Evolutionary conservation across 2,329 filamentous ascomycete species (phyloP).

Genomic region (Ilyonectria sp.): DNA sequence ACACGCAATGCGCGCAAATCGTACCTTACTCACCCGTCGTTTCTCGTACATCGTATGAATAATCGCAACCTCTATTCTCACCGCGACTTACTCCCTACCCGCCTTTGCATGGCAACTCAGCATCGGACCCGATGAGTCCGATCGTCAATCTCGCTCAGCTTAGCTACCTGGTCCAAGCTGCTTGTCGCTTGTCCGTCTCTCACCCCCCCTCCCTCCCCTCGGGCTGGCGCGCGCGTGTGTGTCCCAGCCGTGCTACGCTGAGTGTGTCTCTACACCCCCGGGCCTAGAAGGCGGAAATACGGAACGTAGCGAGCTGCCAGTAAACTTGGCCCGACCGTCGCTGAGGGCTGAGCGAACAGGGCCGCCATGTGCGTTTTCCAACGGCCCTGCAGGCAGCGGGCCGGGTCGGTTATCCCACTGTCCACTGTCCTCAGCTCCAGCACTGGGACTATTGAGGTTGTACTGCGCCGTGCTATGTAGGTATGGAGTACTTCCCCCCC

Average conservation of each 20-base stretch:
- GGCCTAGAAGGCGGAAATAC: not conserved
- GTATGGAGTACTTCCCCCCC: too few species aligned
- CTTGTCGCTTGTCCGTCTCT: not conserved
- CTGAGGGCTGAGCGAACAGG: constrained; percentile 10
- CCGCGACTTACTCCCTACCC: not conserved
- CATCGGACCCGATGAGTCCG: not conserved
- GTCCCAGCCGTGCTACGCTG: not conserved
- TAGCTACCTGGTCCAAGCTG: constrained; percentile 14
- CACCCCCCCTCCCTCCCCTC: not conserved
- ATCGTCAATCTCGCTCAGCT: constrained; percentile 12
- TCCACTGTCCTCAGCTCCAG: not conserved
- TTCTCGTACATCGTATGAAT: too few species aligned
- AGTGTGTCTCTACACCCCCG: not conserved
- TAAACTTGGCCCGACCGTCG: too few species aligned
- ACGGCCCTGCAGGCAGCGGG: constrained; percentile 48
- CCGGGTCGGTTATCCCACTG: constrained; percentile 35
- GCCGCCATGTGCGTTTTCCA: constrained; percentile 38
- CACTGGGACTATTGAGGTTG: not conserved
- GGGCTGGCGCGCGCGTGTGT: not conserved
- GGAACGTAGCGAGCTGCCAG: not conserved
- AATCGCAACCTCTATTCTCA: not conserved
- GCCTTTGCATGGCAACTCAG: not conserved
- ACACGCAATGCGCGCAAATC: too few species aligned
- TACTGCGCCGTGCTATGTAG: not conserved
- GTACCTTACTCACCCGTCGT: too few species aligned